These are phyloP conservation scores for Phycomyces blakesleeanus DNA, from an alignment of 192 early-diverging fungal genomes.

Conservation along the genomic window DNA sequence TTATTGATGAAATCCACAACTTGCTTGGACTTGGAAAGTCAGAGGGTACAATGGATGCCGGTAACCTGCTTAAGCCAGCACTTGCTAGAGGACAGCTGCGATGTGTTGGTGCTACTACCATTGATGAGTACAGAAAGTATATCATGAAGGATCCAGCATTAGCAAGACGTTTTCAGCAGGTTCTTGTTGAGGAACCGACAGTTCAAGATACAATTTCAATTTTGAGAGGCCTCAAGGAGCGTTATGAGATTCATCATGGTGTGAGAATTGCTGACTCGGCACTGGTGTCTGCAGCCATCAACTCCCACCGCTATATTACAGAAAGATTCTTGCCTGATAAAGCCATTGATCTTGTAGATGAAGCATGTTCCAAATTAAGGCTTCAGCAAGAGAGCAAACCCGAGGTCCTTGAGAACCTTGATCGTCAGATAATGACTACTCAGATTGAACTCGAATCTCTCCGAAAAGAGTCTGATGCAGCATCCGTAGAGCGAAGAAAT, in stretches of 20 bases:
- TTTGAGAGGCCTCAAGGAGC: slow-evolving; percentile 68
- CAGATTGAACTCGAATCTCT: slow-evolving; percentile 79
- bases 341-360: slow-evolving; percentile 79
- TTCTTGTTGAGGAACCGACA: slow-evolving; percentile 51
- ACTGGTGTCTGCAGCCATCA: slow-evolving; percentile 65
- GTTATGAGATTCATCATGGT: slow-evolving; percentile 80
- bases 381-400: slow-evolving; percentile 79
- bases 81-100: slow-evolving; percentile 68
- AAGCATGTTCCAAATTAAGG: slow-evolving; percentile 74
- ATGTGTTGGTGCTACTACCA: slow-evolving; percentile 76
- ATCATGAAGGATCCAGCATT: slow-evolving; percentile 73
- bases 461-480: slow-evolving; percentile 70
- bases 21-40: slow-evolving; percentile 71
- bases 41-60: slow-evolving; percentile 76
- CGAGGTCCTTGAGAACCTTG: slow-evolving; percentile 69
- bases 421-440: slow-evolving; percentile 70
- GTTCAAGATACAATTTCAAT: slow-evolving; percentile 74
- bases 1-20: slow-evolving; percentile 79
- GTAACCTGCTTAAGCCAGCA: slow-evolving; percentile 76
- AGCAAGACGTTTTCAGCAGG: slow-evolving; percentile 72
- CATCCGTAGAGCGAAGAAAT: slow-evolving; percentile 61
- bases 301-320: slow-evolving; percentile 76
- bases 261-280: slow-evolving; percentile 75
- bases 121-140: slow-evolving; percentile 75
- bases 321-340: slow-evolving; percentile 76